Evolutionary conservation across 2,329 filamentous ascomycete genomes (phyloP).

Genomic region (Neofusicoccum kwambonambiense): DNA sequence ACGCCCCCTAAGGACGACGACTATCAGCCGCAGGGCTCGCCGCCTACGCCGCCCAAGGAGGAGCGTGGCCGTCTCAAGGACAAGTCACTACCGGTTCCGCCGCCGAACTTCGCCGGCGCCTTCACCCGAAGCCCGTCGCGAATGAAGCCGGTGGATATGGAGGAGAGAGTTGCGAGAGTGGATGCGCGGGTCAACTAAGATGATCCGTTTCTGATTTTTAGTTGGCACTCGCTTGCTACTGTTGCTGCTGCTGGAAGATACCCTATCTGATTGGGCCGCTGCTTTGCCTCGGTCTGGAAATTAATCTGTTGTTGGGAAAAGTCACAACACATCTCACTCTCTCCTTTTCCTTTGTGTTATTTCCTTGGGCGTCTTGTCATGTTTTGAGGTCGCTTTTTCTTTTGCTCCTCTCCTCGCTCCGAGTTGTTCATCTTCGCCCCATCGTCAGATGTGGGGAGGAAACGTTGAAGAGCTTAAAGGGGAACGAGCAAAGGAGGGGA

Average conservation of each 20-base stretch:
- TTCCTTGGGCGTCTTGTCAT: conserved; percentile 12
- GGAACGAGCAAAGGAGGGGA: not conserved
- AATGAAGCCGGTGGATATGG: conserved; percentile 18
- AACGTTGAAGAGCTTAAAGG: not conserved
- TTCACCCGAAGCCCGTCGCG: conserved; percentile 22
- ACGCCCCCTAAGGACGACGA: conserved; percentile 38
- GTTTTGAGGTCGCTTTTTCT: conserved; percentile 9
- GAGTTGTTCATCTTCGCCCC: not conserved
- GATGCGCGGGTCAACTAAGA: conserved; percentile 14
- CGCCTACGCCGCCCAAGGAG: conserved; percentile 43
- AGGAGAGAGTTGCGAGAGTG: conserved; percentile 12
- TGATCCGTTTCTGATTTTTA: not conserved
- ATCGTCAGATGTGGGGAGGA: conserved; percentile 4
- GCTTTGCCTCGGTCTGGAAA: conserved; percentile 1
- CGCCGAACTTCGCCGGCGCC: conserved; percentile 17
- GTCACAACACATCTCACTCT: conserved; percentile 3
- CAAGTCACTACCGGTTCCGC: conserved; percentile 35
- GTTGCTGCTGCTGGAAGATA: conserved; percentile 13
- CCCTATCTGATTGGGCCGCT: conserved; percentile 10
- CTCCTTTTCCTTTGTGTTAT: conserved; percentile 8
- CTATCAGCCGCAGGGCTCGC: conserved; percentile 28
- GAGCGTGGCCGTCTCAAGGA: conserved; percentile 28
- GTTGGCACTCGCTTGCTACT: conserved; percentile 6
- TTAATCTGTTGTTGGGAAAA: conserved; percentile 11
- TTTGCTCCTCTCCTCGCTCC: not conserved